Conservation (phyloP, 2,329 filamentous ascomycete species). For the Dothiorella sarmentorum region DNA sequence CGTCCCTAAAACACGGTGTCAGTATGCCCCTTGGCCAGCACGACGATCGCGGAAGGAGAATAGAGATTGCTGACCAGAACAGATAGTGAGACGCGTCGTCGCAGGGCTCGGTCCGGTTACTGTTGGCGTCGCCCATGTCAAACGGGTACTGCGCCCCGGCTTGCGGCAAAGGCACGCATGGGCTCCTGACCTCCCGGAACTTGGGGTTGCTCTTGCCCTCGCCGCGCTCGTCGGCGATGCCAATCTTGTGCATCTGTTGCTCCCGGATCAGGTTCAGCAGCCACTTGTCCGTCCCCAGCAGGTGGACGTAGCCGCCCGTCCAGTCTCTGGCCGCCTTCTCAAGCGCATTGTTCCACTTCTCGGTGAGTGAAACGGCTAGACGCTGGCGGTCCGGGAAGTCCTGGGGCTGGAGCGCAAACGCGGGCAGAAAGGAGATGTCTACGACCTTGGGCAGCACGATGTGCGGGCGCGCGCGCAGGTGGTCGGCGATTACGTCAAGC, state of each 20-base stretch:
- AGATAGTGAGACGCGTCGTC: slow-evolving; percentile 30
- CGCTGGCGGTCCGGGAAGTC: slow-evolving; percentile 34
- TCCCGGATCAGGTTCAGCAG: slow-evolving; percentile 34
- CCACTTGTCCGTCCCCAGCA: slow-evolving; percentile 34
- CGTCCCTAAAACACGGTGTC: slow-evolving; percentile 29
- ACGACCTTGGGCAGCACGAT: slow-evolving; percentile 32
- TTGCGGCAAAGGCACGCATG: slow-evolving; percentile 29
- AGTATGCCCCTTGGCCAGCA: slow-evolving; percentile 7
- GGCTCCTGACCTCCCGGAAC: slow-evolving; percentile 33
- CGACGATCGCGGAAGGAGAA: not conserved
- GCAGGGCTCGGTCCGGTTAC: slow-evolving; percentile 26
- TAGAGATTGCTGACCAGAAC: slow-evolving; percentile 32
- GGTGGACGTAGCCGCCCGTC: slow-evolving; percentile 30
- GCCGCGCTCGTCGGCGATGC: slow-evolving; percentile 33
- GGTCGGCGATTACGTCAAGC: slow-evolving; percentile 33
- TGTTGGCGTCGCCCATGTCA: slow-evolving; percentile 14
- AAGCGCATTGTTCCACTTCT: slow-evolving; percentile 36
- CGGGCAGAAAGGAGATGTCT: slow-evolving; percentile 37
- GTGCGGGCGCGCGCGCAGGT: slow-evolving; percentile 25
- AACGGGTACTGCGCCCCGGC: slow-evolving; percentile 17
- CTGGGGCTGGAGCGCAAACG: slow-evolving; percentile 27
- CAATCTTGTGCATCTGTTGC: slow-evolving; percentile 31
- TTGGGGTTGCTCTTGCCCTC: slow-evolving; percentile 31
- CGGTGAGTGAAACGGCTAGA: slow-evolving; percentile 31
- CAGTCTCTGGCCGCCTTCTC: slow-evolving; percentile 29